Evolutionary conservation across 768 basidiomycete species (phyloP).

Genomic region (Suillus clintonianus): DNA sequence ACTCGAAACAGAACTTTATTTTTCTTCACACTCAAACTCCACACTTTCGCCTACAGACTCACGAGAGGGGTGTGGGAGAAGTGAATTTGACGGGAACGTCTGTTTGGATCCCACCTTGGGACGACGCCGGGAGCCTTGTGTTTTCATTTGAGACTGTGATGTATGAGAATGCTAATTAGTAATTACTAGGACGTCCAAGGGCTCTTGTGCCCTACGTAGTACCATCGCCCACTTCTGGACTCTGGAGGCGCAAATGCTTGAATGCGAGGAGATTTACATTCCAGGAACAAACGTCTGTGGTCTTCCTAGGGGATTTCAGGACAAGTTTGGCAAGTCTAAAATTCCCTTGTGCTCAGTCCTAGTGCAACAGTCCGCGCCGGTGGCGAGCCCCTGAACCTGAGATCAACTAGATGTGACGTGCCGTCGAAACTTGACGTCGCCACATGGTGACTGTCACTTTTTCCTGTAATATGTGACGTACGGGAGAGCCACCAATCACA

Average conservation of each 20-base stretch:
- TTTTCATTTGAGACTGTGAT: background rate
- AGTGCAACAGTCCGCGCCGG: background rate
- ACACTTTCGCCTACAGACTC: background rate
- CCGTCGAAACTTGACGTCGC: background rate
- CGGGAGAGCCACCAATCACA: background rate
- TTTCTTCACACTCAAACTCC: background rate
- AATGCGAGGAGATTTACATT: background rate
- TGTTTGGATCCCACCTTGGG: background rate
- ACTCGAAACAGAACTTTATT: background rate
- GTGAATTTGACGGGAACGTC: background rate
- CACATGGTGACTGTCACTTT: background rate
- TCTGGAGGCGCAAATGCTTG: background rate
- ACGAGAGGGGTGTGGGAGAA: background rate
- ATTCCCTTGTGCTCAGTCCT: background rate
- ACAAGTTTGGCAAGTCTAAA: background rate
- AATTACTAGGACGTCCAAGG: no score
- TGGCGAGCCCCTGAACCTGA: background rate
- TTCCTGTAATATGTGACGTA: background rate
- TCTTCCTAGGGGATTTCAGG: background rate
- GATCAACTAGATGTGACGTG: background rate
- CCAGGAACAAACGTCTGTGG: background rate
- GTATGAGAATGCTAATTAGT: no score
- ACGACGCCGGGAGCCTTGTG: background rate
- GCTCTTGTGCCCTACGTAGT: no score
- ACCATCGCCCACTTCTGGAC: background rate